Base-by-base conservation (phyloP, 768 basidiomycete species). In the Pulveroboletus ravenelii region DNA sequence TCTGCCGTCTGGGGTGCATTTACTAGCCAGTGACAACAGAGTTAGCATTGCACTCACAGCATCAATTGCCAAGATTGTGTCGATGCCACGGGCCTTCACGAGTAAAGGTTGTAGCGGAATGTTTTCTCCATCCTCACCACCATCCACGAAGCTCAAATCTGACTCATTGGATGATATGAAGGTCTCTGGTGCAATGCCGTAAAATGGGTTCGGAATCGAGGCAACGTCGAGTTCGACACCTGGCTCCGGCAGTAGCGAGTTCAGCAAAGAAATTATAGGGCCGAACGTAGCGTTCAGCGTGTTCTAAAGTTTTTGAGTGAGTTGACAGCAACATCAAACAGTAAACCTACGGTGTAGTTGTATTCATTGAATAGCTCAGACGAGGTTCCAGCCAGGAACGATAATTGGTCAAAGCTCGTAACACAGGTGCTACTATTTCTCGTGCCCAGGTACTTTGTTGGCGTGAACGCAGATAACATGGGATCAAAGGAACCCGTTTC, bases 1-100 rank as follows among this genome's bases (percentile, higher is more conserved):
- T 68, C 55, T 7, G 48, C 17, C 5, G 42, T 56, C 65, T 64
- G 34, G 17, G 17, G 10, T 10, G 10, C 6, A 25, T 55, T 5
- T 39, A 15, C 34, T 18, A 1, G 37, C 13, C 12, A 5, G 12
- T 1, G 2, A 31, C 5, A 17, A 62, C 14, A 41, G 6, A 10
- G 0, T 1, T 7, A 39, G 15, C 2, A 29, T 1, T 4, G 6
- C 1, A 52, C 70, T 48, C 58, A 67, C 61, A 10, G 67, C 70
- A 57, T 82, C 80, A 41, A 80, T 72, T 0, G 77, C 78, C 30
- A 81, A 42, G 56, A 82, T 75, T 7, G 72, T 70, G 51, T 82
- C 80, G 45, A 80, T 57, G 0, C 58, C 64, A 39, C 80, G 74
- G 20, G 69, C 68, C 35, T 71, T 64, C 42, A 78, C 71, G 12